These are phyloP conservation scores for Aphanoascus verrucosus DNA, from an alignment of 2,329 filamentous ascomycete genomes.

Conservation along the genomic window DNA sequence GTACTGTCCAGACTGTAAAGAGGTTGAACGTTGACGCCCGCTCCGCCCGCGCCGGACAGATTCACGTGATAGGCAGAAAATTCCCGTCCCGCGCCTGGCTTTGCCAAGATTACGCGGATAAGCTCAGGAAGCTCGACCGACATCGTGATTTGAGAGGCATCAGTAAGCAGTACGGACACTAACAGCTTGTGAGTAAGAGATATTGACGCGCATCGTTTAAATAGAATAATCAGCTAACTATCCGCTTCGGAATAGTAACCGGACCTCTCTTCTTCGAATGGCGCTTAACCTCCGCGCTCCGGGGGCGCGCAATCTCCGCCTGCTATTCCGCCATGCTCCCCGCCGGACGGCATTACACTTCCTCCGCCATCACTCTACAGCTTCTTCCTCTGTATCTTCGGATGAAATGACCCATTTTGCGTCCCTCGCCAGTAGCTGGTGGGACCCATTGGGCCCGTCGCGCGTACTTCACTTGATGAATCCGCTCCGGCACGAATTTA, in stretches of 20 bases:
- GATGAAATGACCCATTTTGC: conserved; percentile 92
- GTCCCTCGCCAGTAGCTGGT: conserved; percentile 85
- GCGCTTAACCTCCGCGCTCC: neutral
- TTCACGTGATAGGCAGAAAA: too few species aligned
- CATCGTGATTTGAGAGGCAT: too few species aligned
- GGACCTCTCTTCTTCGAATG: conserved; percentile 2
- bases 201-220: too few species aligned
- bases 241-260: neutral
- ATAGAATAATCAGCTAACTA: too few species aligned
- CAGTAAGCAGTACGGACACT: too few species aligned
- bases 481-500: conserved; percentile 88
- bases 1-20: too few species aligned
- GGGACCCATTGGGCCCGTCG: conserved; percentile 89
- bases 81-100: too few species aligned
- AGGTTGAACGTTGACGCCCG: too few species aligned
- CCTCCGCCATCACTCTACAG: conserved; percentile 14
- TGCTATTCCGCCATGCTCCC: conserved; percentile 12
- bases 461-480: conserved; percentile 96
- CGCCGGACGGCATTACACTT: conserved; percentile 7
- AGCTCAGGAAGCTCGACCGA: too few species aligned
- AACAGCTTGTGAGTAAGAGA: too few species aligned
- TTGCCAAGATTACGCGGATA: too few species aligned
- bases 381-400: conserved; percentile 63
- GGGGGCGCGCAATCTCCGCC: conserved; percentile 10
- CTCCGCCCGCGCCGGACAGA: too few species aligned